A percentile compares a stretch with the other conserved stretches of the same genome.
phyloP scores from a whole-genome alignment of 2,329 filamentous ascomycete genomes.

The Dothidotthia symphoricarpi region DNA sequence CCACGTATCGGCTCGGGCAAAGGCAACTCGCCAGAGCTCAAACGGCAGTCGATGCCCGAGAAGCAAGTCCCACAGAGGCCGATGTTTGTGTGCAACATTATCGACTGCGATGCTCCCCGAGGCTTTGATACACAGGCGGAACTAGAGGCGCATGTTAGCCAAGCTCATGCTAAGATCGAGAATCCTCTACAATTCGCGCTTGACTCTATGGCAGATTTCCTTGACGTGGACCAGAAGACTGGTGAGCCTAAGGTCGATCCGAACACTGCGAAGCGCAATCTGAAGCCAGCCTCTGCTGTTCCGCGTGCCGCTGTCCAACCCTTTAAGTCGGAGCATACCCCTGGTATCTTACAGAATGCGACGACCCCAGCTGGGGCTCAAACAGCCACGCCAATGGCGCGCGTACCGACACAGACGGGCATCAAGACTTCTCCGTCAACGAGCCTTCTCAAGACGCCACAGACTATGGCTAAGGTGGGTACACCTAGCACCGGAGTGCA shows the following conservation, averaged over 20 bases:
- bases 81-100: constrained; percentile 54
- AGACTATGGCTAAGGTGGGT: constrained; percentile 33
- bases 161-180: constrained; percentile 54
- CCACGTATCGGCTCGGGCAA: constrained; percentile 41
- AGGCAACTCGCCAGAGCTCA: constrained; percentile 46
- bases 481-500: constrained; percentile 36
- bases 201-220: constrained; percentile 51
- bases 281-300: constrained; percentile 22
- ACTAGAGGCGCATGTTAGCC: constrained; percentile 55
- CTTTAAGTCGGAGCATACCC: constrained; percentile 37
- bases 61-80: constrained; percentile 46
- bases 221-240: constrained; percentile 51
- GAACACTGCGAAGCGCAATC: constrained; percentile 20
- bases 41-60: constrained; percentile 45
- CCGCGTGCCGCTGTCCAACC: constrained; percentile 26
- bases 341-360: constrained; percentile 31
- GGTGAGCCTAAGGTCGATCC: constrained; percentile 36
- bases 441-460: constrained; percentile 41
- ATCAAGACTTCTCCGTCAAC: constrained; percentile 40
- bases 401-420: constrained; percentile 39
- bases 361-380: constrained; percentile 37
- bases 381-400: constrained; percentile 40
- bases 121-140: constrained; percentile 57
- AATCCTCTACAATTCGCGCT: constrained; percentile 58
- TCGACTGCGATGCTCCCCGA: constrained; percentile 54